Percentiles rank a stretch among this genome's conserved stretches.
These are phyloP conservation scores for Russula emetica DNA, from an alignment of 768 basidiomycete genomes.

Conservation along the genomic window DNA sequence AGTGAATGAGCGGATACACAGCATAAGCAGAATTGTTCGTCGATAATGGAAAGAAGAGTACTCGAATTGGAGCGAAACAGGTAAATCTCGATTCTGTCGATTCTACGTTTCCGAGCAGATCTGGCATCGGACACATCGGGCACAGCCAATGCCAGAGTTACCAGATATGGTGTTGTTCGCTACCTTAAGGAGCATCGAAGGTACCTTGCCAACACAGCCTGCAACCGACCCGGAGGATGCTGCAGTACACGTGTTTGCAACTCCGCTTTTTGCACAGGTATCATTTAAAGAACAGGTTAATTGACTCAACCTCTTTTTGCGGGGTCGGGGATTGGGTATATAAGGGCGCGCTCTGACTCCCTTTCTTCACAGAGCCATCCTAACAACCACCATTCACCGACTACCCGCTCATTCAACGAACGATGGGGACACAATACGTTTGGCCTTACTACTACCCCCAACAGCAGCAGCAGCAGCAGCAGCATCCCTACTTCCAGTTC, in stretches of 20 bases:
- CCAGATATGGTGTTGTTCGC: not conserved
- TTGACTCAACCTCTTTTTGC: slow-evolving; percentile 15
- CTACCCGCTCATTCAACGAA: not conserved
- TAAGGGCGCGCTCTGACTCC: not conserved
- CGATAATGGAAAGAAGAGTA: not conserved
- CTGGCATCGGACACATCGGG: not conserved
- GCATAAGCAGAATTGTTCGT: not conserved
- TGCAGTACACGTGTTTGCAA: slow-evolving; percentile 20
- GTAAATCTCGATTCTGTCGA: not conserved
- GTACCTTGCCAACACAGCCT: slow-evolving; percentile 19
- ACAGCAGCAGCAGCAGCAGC: not conserved
- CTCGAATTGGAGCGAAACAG: not conserved
- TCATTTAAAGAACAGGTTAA: not conserved
- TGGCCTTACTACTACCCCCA: slow-evolving; percentile 24
- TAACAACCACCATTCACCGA: not conserved
- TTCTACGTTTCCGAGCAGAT: not conserved
- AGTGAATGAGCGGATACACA: not conserved
- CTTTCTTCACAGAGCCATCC: not conserved
- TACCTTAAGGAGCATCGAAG: not conserved
- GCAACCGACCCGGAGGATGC: not conserved
- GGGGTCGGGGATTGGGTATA: not conserved
- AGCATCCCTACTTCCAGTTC: slow-evolving; percentile 23
- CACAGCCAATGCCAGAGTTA: not conserved
- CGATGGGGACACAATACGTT: slow-evolving; percentile 15
- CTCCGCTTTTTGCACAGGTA: slow-evolving; percentile 8